Evolutionary conservation across 2,329 filamentous ascomycete genomes (phyloP), one percentile per base, ranked within the genome.

Genomic region (Phoma sp.): DNA sequence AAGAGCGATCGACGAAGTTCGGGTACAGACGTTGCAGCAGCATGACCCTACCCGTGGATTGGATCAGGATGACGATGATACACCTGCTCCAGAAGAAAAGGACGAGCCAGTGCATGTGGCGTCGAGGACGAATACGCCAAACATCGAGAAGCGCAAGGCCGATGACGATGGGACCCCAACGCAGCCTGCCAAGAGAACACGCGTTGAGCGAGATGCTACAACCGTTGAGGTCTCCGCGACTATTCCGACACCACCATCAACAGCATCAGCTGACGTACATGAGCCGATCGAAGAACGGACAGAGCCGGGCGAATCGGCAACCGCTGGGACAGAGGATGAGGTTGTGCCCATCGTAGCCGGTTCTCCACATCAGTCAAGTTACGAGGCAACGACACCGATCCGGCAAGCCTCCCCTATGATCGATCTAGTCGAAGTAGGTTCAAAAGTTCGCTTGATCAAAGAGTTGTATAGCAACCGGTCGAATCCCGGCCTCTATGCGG

Each of bases 401-500:
- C 40, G 21, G 4, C 4, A 45, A 32, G 37, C 7, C 12, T 39
- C 42, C 26, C 51, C 18, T 11, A 5, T 40, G 3, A 30, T 48
- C 9, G 34, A 49, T n/a, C 3, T 49, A 34, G 18, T 33, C 6
- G 47, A 42, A 20, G 30, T 37, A 4, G 38, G 48, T 21, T 33
- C 20, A 9, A 47, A 39, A 28, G 32, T 51, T 5, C 40, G 18
- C n/a, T n/a, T 36, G 18, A 59, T 71, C 14, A 63, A 72, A 28
- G 59, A 62, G 5, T 62, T 66, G 9, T 68, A 76, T n/a, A 54
- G 67, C 21, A 59, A 61, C n/a, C 68, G 68, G 23, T 45, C 61
- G 7, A 56, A 61, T 4, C 70, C 76, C 29, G 78, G 78, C 0
- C 47, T 81, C 1, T 79, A 79, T 54, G 65, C 80, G 46, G 76